phyloP scores from a whole-genome alignment of 805 yeast genomes.

The Saccharomyces kudriavzevii region DNA sequence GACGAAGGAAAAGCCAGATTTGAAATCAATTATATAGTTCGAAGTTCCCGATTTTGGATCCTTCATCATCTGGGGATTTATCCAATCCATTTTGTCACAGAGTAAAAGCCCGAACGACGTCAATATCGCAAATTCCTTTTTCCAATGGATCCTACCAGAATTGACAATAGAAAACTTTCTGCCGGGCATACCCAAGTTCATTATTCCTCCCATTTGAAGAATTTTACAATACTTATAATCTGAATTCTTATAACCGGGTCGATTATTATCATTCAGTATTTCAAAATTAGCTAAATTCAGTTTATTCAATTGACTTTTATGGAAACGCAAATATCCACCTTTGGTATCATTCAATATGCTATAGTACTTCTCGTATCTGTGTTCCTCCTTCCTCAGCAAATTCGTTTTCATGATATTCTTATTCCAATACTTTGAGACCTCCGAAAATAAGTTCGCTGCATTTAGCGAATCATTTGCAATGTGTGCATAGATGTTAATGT shows the following conservation, averaged over 20 bases:
- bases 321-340: constrained; percentile 31
- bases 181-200: constrained; percentile 27
- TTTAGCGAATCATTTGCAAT: constrained; percentile 15
- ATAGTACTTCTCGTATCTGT: constrained; percentile 17
- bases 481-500: constrained; percentile 22
- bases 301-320: constrained; percentile 22
- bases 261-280: constrained; percentile 9
- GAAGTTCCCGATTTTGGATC: constrained; percentile 18
- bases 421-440: constrained; percentile 10
- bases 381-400: constrained; percentile 2
- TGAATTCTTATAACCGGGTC: background rate
- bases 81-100: constrained; percentile 34
- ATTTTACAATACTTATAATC: constrained; percentile 20
- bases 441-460: constrained; percentile 7
- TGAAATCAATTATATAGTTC: constrained; percentile 29
- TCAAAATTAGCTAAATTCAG: constrained; percentile 21
- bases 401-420: constrained; percentile 1
- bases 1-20: constrained; percentile 13
- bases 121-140: constrained; percentile 38
- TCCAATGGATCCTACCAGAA: constrained; percentile 33
- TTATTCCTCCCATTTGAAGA: constrained; percentile 32
- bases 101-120: constrained; percentile 44
- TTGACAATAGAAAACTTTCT: constrained; percentile 30
- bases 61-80: constrained; percentile 22
- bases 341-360: constrained; percentile 20